Evolutionary conservation across 2,329 filamentous ascomycete genomes (phyloP).

Genomic region (Colletotrichum navitas): DNA sequence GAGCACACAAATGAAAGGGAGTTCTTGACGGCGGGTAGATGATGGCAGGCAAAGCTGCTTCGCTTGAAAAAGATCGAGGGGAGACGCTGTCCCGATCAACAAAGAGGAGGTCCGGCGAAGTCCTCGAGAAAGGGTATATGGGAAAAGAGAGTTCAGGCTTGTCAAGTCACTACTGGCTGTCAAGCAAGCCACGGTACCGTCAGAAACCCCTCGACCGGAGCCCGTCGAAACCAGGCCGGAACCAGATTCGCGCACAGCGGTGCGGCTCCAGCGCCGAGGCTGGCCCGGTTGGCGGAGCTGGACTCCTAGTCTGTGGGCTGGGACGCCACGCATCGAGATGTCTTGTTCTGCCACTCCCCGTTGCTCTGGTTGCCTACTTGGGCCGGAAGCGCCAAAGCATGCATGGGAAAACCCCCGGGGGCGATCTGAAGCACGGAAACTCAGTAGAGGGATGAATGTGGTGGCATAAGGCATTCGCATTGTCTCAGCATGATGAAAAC

Average conservation of each 20-base stretch:
- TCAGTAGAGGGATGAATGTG: not conserved
- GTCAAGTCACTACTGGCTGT: not conserved
- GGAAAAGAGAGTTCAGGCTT: constrained; percentile 18
- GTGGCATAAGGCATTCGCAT: not conserved
- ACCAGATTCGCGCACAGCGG: constrained; percentile 21
- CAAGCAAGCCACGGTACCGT: not conserved
- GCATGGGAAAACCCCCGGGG: not conserved
- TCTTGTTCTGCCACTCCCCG: constrained; percentile 17
- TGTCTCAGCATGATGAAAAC: not conserved
- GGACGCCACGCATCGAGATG: constrained; percentile 27
- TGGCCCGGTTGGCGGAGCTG: constrained; percentile 21
- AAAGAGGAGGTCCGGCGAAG: not conserved
- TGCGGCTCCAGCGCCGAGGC: constrained; percentile 18
- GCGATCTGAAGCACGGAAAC: not conserved
- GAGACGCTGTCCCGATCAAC: not conserved
- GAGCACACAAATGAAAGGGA: not conserved
- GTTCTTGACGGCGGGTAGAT: not conserved
- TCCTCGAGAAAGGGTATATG: not conserved
- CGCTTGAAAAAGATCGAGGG: not conserved
- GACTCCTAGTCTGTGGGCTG: constrained; percentile 14
- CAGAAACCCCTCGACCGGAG: constrained; percentile 1
- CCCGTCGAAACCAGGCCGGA: constrained; percentile 24
- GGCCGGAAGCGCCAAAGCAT: not conserved
- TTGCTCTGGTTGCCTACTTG: not conserved
- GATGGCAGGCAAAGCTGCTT: not conserved